Evolutionary conservation across 2,329 filamentous ascomycete genomes (phyloP), one percentile per base, ranked within the genome.

Genomic region (Penicillium sp.): DNA sequence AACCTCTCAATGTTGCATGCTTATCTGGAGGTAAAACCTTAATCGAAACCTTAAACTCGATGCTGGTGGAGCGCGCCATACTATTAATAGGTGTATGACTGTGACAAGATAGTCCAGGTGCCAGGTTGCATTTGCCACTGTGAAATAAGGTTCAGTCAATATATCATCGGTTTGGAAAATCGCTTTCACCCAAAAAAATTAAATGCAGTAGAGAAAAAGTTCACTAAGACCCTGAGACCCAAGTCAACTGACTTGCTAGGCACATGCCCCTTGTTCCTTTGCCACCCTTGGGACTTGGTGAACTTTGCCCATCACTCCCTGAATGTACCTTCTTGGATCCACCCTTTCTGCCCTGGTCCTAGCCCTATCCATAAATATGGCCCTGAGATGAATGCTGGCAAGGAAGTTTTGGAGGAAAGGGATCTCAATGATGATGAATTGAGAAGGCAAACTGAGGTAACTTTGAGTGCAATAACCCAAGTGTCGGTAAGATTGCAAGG

Each of bases 41-140:
- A 37, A 19, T 19, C n/a, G 5, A 48, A 48, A 48, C 19, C 19
- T 46, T 46, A 46, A 46, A n/a, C 16, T 48, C 8, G 27, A 14
- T 31, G 29, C 27, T 37, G 21, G 24, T 48, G 11, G 29, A 16
- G 9, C n/a, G 45, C 11, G 24, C 44, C 31, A 3, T 16, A 16
- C 57, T 60, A 60, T 58, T 60, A 55, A 51, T 60, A 60, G 58
- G 44, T 37, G 27, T 29, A 46, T 55, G 33, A 37, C 46, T 47
- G 35, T 47, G 39, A 46, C 35, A 37, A 37, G 3, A n/a, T n/a
- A 19, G 16, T 6, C n/a, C 45, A 57, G 31, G 47, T 5, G 14
- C 48, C 8, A 55, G 35, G 59, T 61, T 57, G 51, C 56, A 59
- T 61, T 59, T 52, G 56, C 59, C 56, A 59, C 56, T 35, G 2